Conservation (phyloP, 106 monocot genomes). For the Cymbidium sinense region DNA sequence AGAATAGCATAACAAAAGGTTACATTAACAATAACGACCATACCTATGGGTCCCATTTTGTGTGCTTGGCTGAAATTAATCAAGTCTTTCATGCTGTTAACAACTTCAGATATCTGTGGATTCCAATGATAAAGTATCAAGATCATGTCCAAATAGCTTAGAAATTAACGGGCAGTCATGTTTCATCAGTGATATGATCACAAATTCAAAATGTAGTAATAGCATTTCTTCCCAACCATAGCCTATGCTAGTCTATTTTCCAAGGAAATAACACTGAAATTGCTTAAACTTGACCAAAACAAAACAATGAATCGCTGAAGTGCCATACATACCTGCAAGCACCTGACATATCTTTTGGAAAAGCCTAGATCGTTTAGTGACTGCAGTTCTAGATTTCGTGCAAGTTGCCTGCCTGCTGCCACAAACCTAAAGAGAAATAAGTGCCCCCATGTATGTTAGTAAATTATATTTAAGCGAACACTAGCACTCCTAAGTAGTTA, state of each 20-base stretch:
- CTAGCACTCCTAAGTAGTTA: background rate
- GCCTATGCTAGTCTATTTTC: background rate
- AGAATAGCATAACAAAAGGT: too few species aligned
- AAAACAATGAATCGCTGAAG: background rate
- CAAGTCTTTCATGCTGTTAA: conserved; percentile 75
- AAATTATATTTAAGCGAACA: background rate
- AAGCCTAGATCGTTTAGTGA: conserved; percentile 65
- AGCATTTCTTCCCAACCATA: background rate
- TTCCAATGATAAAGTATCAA: background rate
- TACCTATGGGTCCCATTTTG: conserved; percentile 69
- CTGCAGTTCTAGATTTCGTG: conserved; percentile 57
- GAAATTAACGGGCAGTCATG: background rate
- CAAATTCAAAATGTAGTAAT: background rate
- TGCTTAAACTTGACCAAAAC: background rate
- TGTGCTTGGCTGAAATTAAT: conserved; percentile 52
- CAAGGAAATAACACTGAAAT: background rate
- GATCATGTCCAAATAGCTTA: background rate
- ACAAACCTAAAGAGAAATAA: conserved; percentile 41
- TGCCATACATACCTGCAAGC: conserved; percentile 45
- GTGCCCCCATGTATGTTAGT: background rate
- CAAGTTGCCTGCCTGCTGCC: conserved; percentile 45
- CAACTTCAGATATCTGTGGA: conserved; percentile 54
- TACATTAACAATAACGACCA: background rate
- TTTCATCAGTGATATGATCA: background rate
- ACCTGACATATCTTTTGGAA: conserved; percentile 69